Evolutionary conservation across 2,329 filamentous ascomycete species (phyloP).

Genomic region (Nothophaeocryptopus gaeumannii): DNA sequence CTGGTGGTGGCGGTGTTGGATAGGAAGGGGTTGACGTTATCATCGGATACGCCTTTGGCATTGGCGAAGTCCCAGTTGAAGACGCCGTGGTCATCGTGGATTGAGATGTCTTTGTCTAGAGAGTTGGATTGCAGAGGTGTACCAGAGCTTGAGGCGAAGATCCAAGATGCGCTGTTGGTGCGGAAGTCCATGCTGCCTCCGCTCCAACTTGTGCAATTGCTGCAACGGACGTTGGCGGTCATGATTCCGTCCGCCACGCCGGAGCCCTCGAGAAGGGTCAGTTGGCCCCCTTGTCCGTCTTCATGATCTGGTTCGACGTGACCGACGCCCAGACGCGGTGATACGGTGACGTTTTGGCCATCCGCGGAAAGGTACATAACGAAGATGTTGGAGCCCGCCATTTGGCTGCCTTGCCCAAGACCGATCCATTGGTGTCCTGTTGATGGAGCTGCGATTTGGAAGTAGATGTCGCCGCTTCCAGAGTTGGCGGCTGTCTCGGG

Average conservation of each 20-base stretch:
- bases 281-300: conserved; percentile 36
- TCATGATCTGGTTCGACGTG: conserved; percentile 44
- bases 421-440: conserved; percentile 54
- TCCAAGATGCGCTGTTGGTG: conserved; percentile 45
- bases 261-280: conserved; percentile 53
- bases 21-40: conserved; percentile 44
- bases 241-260: conserved; percentile 53
- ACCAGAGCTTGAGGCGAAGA: conserved; percentile 50
- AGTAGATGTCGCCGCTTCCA: conserved; percentile 55
- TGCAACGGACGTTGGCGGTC: conserved; percentile 57
- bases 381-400: conserved; percentile 59
- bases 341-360: conserved; percentile 57
- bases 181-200: conserved; percentile 53
- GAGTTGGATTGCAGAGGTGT: conserved; percentile 49
- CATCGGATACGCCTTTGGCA: conserved; percentile 44
- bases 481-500: conserved; percentile 51
- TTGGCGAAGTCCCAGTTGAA: conserved; percentile 50
- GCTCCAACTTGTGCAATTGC: conserved; percentile 52
- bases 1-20: conserved; percentile 11
- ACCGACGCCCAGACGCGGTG: conserved; percentile 49
- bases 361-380: conserved; percentile 53
- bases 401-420: conserved; percentile 55
- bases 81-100: conserved; percentile 44
- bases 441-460: conserved; percentile 54
- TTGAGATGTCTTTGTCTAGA: conserved; percentile 40